Evolutionary conservation across 2,329 filamentous ascomycete genomes (phyloP).

Genomic region (Colletotrichum noveboracense): DNA sequence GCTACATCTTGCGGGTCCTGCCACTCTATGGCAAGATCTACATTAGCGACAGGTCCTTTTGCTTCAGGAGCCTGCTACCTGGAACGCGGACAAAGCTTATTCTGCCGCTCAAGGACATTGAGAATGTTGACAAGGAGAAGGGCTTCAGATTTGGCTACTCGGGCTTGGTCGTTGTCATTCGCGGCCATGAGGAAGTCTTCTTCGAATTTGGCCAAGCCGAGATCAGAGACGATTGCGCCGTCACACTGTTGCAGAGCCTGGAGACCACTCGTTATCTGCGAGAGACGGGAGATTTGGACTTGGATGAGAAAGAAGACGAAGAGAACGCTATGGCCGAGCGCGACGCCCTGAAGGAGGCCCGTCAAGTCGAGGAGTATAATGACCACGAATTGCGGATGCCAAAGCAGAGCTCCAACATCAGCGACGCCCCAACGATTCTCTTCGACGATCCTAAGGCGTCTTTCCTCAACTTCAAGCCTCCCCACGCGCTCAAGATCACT

Average conservation of each 20-base stretch:
- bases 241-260: slow-evolving; percentile 79
- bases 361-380: slow-evolving; percentile 54
- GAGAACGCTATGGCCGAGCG: slow-evolving; percentile 82
- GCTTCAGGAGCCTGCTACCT: slow-evolving; percentile 89
- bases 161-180: slow-evolving; percentile 89
- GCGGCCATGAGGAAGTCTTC: slow-evolving; percentile 93
- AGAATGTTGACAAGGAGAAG: slow-evolving; percentile 93
- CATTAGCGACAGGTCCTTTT: slow-evolving; percentile 85
- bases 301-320: slow-evolving; percentile 73
- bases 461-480: slow-evolving; percentile 88
- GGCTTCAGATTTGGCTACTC: slow-evolving; percentile 92
- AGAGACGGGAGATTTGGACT: slow-evolving; percentile 70
- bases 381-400: slow-evolving; percentile 58
- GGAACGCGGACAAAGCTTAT: slow-evolving; percentile 93
- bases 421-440: slow-evolving; percentile 74
- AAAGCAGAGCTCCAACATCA: slow-evolving; percentile 46
- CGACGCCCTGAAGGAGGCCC: slow-evolving; percentile 78
- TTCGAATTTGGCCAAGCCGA: slow-evolving; percentile 87
- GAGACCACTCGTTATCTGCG: slow-evolving; percentile 74
- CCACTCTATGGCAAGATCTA: slow-evolving; percentile 98
- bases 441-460: slow-evolving; percentile 92
- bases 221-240: slow-evolving; percentile 84
- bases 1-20: slow-evolving; percentile 86
- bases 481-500: slow-evolving; percentile 79
- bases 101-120: slow-evolving; percentile 86